Evolutionary conservation across 106 monocot species (phyloP), one percentile per base, ranked within the genome.

Genomic region (Amphibolis antarctica): DNA sequence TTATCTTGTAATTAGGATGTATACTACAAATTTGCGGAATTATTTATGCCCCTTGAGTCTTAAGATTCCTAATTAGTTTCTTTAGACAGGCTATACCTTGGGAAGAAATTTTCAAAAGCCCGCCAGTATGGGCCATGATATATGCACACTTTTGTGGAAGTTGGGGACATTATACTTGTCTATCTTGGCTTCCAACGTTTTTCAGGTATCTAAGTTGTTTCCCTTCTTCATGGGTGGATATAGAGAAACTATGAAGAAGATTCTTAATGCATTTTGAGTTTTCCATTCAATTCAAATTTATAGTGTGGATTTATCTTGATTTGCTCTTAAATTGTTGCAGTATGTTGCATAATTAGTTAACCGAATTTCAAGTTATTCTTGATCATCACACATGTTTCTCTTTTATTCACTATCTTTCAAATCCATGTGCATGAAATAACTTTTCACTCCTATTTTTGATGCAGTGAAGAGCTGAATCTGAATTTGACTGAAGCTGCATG

Each of bases 121-220:
- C 63, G 36, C 90, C 96, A 19, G 90, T 96, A 9, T 90, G 96
- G 96, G 96, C 96, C 46, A 96, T 96, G 96, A 82, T 90, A 71
- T 96, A 96, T 78, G 84, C 84, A 66, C 96, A 96, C 56, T 96
- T 96, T 76, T 96, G 96, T 79, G 96, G 96, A 74, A 90, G 86
- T 74, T 96, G 96, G 96, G 96, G 90, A 25, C 96, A 96, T 51
- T 96, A 96, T 46, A 87, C 96, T 59, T 96, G 96, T 68, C 75
- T 96, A 53, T 87, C 96, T 55, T 96, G 96, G 96, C 75, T 96
- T 26, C 96, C 96, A 64, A 96, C 96, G 26, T 96, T 74, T 77
- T 96, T 96, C 73, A 83, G 96, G 90, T 96, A 85, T 44, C 4
- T 44, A 58, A 44, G 24, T 43, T 57, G 42, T 68, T 56, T 12